phyloP scores from a whole-genome alignment of 2,329 filamentous ascomycete species.

The Tothia fuscella region DNA sequence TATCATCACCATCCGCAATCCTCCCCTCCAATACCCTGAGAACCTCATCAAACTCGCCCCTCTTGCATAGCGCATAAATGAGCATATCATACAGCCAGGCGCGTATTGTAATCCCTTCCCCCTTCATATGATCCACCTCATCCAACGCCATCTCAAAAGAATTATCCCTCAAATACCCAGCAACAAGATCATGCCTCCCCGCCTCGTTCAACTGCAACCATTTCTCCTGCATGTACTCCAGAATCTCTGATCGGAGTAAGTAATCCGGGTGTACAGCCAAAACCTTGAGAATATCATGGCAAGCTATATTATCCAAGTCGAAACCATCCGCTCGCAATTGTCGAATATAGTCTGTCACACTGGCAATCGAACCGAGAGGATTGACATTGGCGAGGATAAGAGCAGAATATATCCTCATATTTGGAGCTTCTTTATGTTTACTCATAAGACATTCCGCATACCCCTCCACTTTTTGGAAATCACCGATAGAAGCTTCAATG shows the following conservation, averaged over 20 bases:
- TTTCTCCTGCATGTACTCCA: conserved; percentile 60
- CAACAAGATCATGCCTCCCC: conserved; percentile 54
- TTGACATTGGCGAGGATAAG: conserved; percentile 62
- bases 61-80: conserved; percentile 58
- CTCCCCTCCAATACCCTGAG: conserved; percentile 54
- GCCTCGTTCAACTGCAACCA: conserved; percentile 55
- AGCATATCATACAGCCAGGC: conserved; percentile 71
- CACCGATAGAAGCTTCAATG: too few relatives aligned
- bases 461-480: too few relatives aligned
- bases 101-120: conserved; percentile 43
- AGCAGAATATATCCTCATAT: conserved; percentile 55
- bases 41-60: conserved; percentile 66
- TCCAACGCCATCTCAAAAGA: conserved; percentile 71
- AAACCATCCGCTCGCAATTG: conserved; percentile 58
- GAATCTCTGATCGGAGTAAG: conserved; percentile 55
- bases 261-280: conserved; percentile 82
- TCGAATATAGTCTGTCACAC: conserved; percentile 50
- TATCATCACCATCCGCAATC: conserved; percentile 26
- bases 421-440: conserved; percentile 43
- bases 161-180: conserved; percentile 67
- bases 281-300: conserved; percentile 59
- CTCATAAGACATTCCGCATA: conserved; percentile 33
- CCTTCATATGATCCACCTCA: conserved; percentile 45
- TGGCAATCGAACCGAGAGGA: conserved; percentile 53
- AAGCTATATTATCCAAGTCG: conserved; percentile 51